Evolutionary conservation across 2,329 filamentous ascomycete species (phyloP).

Genomic region (Trichophyton mentagrophytes): DNA sequence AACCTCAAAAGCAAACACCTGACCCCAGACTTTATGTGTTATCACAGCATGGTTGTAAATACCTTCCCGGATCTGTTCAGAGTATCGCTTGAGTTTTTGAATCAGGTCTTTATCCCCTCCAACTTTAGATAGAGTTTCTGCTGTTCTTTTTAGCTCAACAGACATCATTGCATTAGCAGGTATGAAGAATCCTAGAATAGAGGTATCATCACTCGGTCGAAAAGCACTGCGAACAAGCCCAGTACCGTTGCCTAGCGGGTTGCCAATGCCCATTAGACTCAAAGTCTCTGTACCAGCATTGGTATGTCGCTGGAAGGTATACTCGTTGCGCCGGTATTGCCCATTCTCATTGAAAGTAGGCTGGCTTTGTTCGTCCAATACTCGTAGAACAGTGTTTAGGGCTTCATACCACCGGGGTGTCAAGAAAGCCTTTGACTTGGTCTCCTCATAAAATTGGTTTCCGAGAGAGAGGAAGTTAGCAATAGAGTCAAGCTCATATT

Average conservation of each 20-base stretch:
- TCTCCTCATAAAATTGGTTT: slow-evolving; percentile 77
- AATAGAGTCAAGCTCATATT: slow-evolving; percentile 93
- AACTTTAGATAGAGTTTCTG: slow-evolving; percentile 52
- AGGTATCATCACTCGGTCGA: slow-evolving; percentile 86
- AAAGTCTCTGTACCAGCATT: slow-evolving; percentile 81
- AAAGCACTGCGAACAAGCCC: slow-evolving; percentile 85
- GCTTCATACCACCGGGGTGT: slow-evolving; percentile 67
- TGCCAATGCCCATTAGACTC: slow-evolving; percentile 69
- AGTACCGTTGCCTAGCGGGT: slow-evolving; percentile 73
- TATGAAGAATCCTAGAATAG: slow-evolving; percentile 87
- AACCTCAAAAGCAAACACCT: slow-evolving; percentile 53
- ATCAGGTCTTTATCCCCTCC: slow-evolving; percentile 42
- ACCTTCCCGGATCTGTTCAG: slow-evolving; percentile 56
- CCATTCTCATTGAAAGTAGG: slow-evolving; percentile 67
- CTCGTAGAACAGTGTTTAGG: slow-evolving; percentile 57
- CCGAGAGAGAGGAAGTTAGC: slow-evolving; percentile 77
- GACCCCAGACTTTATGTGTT: slow-evolving; percentile 37
- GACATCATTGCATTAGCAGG: slow-evolving; percentile 95
- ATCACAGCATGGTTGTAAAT: slow-evolving; percentile 73
- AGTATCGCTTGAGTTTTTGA: slow-evolving; percentile 41
- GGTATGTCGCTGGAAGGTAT: slow-evolving; percentile 76
- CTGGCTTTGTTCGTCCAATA: slow-evolving; percentile 65
- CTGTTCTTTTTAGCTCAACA: slow-evolving; percentile 66
- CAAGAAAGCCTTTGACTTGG: slow-evolving; percentile 64
- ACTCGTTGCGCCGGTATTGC: slow-evolving; percentile 56